Percentiles rank a stretch among this genome's conserved stretches.
Conservation (phyloP, 176 grass and related monocot genomes). For the Phoenix roebelenii region DNA sequence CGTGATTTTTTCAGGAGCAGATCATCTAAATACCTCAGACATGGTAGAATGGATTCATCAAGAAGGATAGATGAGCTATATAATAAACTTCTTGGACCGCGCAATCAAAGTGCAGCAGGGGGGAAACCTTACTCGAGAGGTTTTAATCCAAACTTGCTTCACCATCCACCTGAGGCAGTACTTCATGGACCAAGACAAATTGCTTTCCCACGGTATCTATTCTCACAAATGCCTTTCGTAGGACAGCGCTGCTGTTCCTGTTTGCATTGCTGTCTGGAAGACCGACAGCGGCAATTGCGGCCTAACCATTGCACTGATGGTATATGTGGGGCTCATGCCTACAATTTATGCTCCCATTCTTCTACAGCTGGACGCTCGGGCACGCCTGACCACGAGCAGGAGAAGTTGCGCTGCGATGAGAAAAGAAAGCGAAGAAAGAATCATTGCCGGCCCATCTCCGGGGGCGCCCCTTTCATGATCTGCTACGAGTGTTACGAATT, state of each 20-base stretch:
- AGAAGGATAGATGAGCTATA: slow-evolving; percentile 74
- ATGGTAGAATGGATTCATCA: slow-evolving; percentile 29
- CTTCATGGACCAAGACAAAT: slow-evolving; percentile 3
- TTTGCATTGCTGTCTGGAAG: slow-evolving; percentile 26
- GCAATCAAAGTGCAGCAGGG: slow-evolving; percentile 24
- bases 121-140: slow-evolving; percentile 28
- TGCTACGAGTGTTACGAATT: slow-evolving; percentile 48
- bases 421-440: slow-evolving; percentile 18
- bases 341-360: slow-evolving; percentile 37
- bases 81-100: slow-evolving; percentile 45
- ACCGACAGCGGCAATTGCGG: background rate
- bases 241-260: slow-evolving; percentile 23
- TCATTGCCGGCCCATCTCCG: slow-evolving; percentile 46
- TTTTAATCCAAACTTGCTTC: slow-evolving; percentile 21
- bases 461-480: slow-evolving; percentile 65
- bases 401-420: slow-evolving; percentile 19
- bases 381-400: slow-evolving; percentile 24
- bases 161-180: slow-evolving; percentile 29
- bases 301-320: too few species aligned
- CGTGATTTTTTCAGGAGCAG: slow-evolving; percentile 15
- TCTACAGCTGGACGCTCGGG: slow-evolving; percentile 28
- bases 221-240: slow-evolving; percentile 18
- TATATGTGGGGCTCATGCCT: slow-evolving; percentile 18
- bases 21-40: slow-evolving; percentile 14
- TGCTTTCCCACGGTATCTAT: slow-evolving; percentile 26